Base-by-base conservation (phyloP, 306 rosid genomes). In the Pyrus communis region DNA sequence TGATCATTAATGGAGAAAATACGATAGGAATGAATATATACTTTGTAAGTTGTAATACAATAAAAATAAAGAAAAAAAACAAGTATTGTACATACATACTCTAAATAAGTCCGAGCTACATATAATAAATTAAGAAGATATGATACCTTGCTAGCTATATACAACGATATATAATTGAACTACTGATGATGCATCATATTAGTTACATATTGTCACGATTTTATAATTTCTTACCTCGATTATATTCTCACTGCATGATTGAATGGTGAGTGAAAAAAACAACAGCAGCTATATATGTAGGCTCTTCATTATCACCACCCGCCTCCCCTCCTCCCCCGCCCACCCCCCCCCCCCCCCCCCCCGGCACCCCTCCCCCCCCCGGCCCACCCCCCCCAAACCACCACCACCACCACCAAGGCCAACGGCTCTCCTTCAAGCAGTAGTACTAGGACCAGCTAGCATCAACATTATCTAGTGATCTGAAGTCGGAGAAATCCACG, bases 401-500 rank as follows among this genome's bases (percentile, higher is more conserved):
- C 83, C 80, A 77, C 43, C 59, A 73, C 75, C 82, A 69, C 82
- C 71, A 65, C 74, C 28, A 72, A 81, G 62, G 62, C 67, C 82
- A 75, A 69, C 81, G 62, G 67, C 76, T 78, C 71, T 66, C 78
- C 55, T 23, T 7, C 71, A 58, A 22, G 55, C 21, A 51, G 55
- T 51, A 51, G 55, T 51, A 51, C 55, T 51, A 51, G 55, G 17
- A 51, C 62, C 27, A 10, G 62, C 62, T 4, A n/a, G 62, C 12
- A 9, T 9, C 11, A 58, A n/a, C 55, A 72, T 22, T 68, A 70
- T 76, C 11, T 64, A 69, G 70, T 83, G 88, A 77, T 89, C 91
- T 25, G 92, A 88, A 31, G 19, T 17, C 40, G 91, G 90, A 85
- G 86, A 89, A 84, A 88, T 86, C 97, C 97, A 91, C 7, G 95